Percentiles rank a stretch among this genome's conserved stretches.
phyloP scores from a whole-genome alignment of 768 basidiomycete genomes.

The Naganishia onofrii region DNA sequence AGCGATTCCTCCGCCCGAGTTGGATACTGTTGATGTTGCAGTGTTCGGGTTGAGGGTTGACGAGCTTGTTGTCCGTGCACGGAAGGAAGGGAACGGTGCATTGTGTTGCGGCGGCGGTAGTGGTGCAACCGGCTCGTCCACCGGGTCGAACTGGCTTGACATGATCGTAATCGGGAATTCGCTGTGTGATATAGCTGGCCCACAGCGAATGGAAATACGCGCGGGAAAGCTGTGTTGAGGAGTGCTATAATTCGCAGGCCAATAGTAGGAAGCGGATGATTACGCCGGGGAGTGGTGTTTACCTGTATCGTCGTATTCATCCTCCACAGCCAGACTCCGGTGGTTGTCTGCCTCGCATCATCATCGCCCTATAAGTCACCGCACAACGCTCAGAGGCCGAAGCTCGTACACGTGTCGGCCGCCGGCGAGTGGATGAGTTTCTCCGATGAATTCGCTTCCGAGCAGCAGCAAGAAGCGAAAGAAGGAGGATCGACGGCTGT shows the following conservation, averaged over 20 bases:
- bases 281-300: no score
- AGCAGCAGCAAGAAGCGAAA: no score
- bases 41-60: slow-evolving; percentile 7
- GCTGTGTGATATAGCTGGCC: not conserved
- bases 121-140: not conserved
- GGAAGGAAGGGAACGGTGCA: slow-evolving; percentile 16
- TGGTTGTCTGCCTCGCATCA: not conserved
- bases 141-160: not conserved
- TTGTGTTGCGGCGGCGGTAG: no score
- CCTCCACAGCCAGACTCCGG: no score
- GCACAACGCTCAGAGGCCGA: no score
- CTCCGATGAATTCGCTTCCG: no score
- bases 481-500: not conserved
- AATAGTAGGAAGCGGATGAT: no score
- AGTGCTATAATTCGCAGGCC: no score
- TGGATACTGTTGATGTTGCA: not conserved
- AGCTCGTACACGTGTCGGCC: not conserved
- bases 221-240: no score
- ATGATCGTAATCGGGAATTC: not conserved
- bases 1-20: slow-evolving; percentile 9
- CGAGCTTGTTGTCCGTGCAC: slow-evolving; percentile 13
- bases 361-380: not conserved
- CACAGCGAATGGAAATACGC: slow-evolving; percentile 1
- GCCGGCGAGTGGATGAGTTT: not conserved
- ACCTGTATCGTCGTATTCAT: no score